Conservation (phyloP, 345 rosid species). For the Populus alba region DNA sequence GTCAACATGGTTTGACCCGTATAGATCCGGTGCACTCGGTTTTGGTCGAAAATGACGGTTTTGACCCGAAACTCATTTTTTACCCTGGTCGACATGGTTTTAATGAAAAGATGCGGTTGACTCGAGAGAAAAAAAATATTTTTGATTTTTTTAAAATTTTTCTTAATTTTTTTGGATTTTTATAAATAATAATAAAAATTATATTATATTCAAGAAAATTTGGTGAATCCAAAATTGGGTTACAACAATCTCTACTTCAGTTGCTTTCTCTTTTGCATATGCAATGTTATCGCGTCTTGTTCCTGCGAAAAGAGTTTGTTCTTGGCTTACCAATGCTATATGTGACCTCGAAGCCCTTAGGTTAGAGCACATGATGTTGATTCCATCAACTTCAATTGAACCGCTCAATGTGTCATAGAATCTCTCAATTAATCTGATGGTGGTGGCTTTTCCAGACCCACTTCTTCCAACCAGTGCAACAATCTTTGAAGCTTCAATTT, state of each 20-base stretch:
- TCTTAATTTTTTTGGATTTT: too few relatives aligned
- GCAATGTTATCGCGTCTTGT: constrained; percentile 27
- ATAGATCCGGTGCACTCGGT: too few relatives aligned
- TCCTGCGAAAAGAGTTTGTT: constrained; percentile 31
- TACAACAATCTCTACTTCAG: constrained; percentile 30
- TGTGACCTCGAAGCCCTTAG: constrained; percentile 9
- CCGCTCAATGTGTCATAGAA: neutral
- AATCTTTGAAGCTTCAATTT: constrained; percentile 32
- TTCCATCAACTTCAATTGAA: constrained; percentile 10
- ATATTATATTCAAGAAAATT: too few relatives aligned
- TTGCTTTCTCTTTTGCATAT: constrained; percentile 29
- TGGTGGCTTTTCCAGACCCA: constrained; percentile 19
- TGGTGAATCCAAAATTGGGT: too few relatives aligned
- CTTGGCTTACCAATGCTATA: constrained; percentile 30
- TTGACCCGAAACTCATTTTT: too few relatives aligned
- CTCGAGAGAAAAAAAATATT: too few relatives aligned
- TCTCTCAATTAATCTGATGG: constrained; percentile 4
- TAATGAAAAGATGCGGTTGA: too few relatives aligned
- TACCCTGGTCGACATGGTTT: too few relatives aligned
- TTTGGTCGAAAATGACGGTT: too few relatives aligned
- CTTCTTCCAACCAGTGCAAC: constrained; percentile 17
- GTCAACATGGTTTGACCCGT: too few relatives aligned
- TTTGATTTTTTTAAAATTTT: too few relatives aligned
- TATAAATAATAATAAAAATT: too few relatives aligned
- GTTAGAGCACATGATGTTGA: neutral